These are phyloP conservation scores for Ottelia alismoides DNA, from an alignment of 106 monocot species.

Conservation along the genomic window DNA sequence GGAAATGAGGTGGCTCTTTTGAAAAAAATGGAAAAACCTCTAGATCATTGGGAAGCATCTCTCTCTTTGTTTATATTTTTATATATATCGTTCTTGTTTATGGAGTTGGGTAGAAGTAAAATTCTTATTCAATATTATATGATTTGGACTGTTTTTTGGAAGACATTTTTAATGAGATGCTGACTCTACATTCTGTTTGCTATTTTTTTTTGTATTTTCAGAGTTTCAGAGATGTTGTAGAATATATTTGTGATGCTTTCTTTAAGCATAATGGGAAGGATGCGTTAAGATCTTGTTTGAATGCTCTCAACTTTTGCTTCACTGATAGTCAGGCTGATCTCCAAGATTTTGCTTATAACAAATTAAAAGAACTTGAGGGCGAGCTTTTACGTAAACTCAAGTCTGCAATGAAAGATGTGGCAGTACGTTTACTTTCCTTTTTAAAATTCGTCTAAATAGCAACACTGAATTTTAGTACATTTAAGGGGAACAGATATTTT, in stretches of 20 bases:
- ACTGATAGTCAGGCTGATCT: constrained; percentile 78
- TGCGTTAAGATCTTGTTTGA: constrained; percentile 75
- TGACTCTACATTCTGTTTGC: too few species aligned
- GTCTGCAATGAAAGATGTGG: constrained; percentile 72
- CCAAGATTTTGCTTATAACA: constrained; percentile 83
- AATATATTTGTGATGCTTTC: constrained; percentile 77
- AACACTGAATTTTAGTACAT: background rate
- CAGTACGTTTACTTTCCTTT: constrained; percentile 34
- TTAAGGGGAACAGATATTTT: constrained; percentile 3
- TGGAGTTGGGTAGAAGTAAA: constrained; percentile 2
- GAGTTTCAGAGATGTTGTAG: constrained; percentile 66
- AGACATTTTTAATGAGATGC: too few species aligned
- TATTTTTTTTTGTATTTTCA: too few species aligned
- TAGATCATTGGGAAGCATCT: too few species aligned
- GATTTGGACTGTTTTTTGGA: constrained; percentile 1
- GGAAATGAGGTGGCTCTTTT: too few species aligned
- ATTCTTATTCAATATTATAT: constrained; percentile 1
- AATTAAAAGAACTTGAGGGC: constrained; percentile 80
- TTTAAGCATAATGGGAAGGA: constrained; percentile 95
- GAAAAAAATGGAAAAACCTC: too few species aligned
- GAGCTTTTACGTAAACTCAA: constrained; percentile 71
- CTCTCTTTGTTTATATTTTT: too few species aligned
- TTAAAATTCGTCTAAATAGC: background rate
- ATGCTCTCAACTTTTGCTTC: constrained; percentile 74
- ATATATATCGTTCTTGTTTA: too few species aligned